Conservation (phyloP, 805 yeast genomes). For the Barnettozyma pratensis region DNA sequence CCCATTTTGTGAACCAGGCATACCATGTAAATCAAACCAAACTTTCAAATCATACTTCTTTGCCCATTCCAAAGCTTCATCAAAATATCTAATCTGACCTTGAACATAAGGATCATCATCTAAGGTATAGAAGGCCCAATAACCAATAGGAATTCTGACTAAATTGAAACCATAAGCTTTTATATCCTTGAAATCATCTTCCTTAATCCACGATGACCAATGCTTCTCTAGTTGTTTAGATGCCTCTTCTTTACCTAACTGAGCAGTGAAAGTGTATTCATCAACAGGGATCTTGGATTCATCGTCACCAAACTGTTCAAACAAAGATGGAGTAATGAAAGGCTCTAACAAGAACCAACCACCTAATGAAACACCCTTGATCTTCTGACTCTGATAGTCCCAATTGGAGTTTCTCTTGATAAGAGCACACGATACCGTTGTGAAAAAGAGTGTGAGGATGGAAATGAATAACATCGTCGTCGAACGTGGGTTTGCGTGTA, state of each 20-base stretch:
- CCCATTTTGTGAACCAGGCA: constrained; percentile 83
- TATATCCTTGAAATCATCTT: constrained; percentile 50
- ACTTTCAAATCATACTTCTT: constrained; percentile 52
- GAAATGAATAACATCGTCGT: background rate
- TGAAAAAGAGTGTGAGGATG: background rate
- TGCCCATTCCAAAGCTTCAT: constrained; percentile 67
- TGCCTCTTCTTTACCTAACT: constrained; percentile 45
- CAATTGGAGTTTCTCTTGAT: constrained; percentile 9
- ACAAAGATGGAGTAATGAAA: constrained; percentile 61
- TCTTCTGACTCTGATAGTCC: constrained; percentile 19
- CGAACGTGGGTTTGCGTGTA: too few relatives aligned
- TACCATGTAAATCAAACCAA: constrained; percentile 76
- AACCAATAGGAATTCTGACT: constrained; percentile 76
- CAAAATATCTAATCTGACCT: constrained; percentile 61
- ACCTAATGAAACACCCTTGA: constrained; percentile 51
- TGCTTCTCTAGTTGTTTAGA: constrained; percentile 39
- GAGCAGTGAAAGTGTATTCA: constrained; percentile 50
- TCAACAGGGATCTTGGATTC: constrained; percentile 45
- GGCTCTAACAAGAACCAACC: constrained; percentile 76
- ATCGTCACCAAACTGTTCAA: constrained; percentile 32
- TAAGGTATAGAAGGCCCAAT: constrained; percentile 56
- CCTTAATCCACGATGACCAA: constrained; percentile 56
- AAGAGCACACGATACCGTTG: background rate
- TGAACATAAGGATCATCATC: constrained; percentile 57
- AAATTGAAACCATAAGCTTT: constrained; percentile 52